Base-by-base conservation (phyloP, 306 rosid species). In the Parietaria judaica region DNA sequence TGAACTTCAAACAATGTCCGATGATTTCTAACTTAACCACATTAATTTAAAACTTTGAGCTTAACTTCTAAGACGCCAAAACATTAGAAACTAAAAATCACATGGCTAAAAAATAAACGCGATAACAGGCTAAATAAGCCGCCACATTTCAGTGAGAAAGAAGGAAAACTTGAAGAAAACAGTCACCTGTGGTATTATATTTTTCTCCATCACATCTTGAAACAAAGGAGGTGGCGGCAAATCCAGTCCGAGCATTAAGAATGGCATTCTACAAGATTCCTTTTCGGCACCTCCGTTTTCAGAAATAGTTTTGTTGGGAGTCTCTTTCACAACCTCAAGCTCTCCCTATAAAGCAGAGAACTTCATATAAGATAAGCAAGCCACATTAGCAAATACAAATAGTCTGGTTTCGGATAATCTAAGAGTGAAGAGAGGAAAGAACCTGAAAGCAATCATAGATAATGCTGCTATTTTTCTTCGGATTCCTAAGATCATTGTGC, bases 181-280 rank as follows among this genome's bases (percentile, higher is more conserved):
- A 53, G 51, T 23, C 72, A 92, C 98, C 98, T 92, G 96, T 15
- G 98, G 98, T 79, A 92, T 92, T 60, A 88, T 92, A 71, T 92
- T 92, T 79, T 92, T 92, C 87, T 92, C 98, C 98, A 88, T 88
- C 61, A 88, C 95, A 76, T 92, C 98, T 79, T 82, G 84, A 79
- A 92, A 92, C 68, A 92, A 95, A 35, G 98, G 98, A 11, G 98
- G 96, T 1, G 98, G 98, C 13, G 98, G 98, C 78, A 92, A 77
- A 81, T 92, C 98, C 83, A 92, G 68, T 54, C 96, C 98, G 51
- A 92, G 85, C 98, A 92, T 92, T 67, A 92, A 75, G 82, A 92
- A 92, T 48, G 94, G 90, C 98, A 88, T 88, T 68, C 70, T 84
- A 44, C 79, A 84, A 68, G 90, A 82, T 77, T 82, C 94, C 56